Evolutionary conservation across 176 grass and related monocot species (phyloP), one percentile per base, ranked within the genome.

Genomic region (Echinochloa phyllopogon): DNA sequence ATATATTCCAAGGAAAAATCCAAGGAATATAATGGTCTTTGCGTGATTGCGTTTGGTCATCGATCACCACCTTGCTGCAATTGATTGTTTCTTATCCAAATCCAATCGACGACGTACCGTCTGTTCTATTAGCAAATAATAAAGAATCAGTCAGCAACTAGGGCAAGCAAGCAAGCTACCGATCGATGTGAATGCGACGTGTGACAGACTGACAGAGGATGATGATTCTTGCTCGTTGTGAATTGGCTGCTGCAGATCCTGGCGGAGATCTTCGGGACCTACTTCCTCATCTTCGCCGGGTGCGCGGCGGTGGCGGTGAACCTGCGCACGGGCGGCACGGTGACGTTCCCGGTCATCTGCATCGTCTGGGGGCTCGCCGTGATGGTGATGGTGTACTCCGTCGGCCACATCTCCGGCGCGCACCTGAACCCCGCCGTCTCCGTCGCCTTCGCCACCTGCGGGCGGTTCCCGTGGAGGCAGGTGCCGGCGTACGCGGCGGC

Each of bases 401-500:
- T 99, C 10, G 96, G 96, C 48, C 96, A 99, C 81, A 99, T 96
- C 80, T 99, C 96, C 80, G 91, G 96, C 59, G 96, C 91, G 3
- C 96, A 99, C 84, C 85, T 99, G 68, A 99, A 99, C 76, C 96
- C 96, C 2, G 93, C 96, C 38, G 96, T 99, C 67, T 86, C 89
- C 56, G 1, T 99, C 16, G 91, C 96, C 53, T 99, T 96, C 43
- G 96, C 93, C 63, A 94, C 93, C 42, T 94, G 91, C 60, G 72
- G 89, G 38, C 87, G 89, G 4, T 96, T 98, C 79, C 96, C 93
- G 1, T 98, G 96, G 96, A 83, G 27, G 83, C 91, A 98, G 91
- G 90, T 99, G 8, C 94, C 96, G 36, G 80, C 86, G 81, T 99
- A 96, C 79, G 45, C 93, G 20, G 53, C 77, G 61, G 91, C 96